Evolutionary conservation across 192 early-diverging fungal genomes (phyloP).

Genomic region (Backusella psychrophila): DNA sequence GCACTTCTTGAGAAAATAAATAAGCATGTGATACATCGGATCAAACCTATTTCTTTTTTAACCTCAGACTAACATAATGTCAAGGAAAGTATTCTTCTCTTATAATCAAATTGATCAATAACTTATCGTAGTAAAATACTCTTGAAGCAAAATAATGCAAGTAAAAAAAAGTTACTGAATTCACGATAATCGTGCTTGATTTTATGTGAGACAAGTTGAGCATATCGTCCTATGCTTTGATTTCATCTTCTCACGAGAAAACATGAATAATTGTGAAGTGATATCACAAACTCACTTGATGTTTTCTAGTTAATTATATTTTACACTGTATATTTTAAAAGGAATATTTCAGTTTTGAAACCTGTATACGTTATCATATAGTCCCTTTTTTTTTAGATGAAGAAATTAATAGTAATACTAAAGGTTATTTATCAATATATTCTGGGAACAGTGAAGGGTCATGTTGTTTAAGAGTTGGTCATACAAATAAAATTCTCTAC

Average conservation of each 20-base stretch:
- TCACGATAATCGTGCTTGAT: not conserved
- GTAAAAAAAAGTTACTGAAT: not conserved
- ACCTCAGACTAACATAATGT: not conserved
- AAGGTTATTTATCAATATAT: not conserved
- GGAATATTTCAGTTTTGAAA: not conserved
- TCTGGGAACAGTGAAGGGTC: slow-evolving; percentile 6
- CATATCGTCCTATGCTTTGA: not conserved
- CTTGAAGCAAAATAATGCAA: not conserved
- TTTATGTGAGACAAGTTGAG: not conserved
- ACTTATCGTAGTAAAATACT: not conserved
- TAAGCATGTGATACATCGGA: slow-evolving; percentile 7
- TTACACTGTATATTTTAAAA: not conserved
- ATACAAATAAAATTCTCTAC: not conserved
- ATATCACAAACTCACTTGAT: not conserved
- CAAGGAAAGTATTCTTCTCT: not conserved
- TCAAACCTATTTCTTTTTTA: not conserved
- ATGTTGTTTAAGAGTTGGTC: not conserved
- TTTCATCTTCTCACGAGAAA: not conserved
- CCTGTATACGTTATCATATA: not conserved
- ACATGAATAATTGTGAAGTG: not conserved
- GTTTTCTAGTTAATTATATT: not conserved
- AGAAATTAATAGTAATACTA: not conserved
- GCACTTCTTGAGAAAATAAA: slow-evolving; percentile 3
- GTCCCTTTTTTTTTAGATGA: not conserved
- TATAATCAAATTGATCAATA: not conserved